These are phyloP conservation scores for Ceratobasidium sp. DNA, from an alignment of 1,284 basidiomycete species.

Conservation along the genomic window DNA sequence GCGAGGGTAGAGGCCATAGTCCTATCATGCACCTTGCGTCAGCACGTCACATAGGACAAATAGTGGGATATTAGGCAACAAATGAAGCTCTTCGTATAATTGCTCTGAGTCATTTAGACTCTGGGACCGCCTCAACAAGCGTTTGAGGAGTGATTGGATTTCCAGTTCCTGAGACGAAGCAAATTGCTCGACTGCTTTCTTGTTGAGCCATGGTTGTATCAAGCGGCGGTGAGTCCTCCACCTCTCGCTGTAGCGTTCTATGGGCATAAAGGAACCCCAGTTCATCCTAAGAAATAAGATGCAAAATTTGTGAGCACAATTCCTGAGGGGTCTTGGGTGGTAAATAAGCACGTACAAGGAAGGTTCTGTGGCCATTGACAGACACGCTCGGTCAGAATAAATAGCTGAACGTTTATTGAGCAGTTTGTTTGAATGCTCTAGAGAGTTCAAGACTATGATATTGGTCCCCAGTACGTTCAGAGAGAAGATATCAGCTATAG, in stretches of 20 bases:
- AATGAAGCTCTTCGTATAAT: neutral
- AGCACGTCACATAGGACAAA: neutral
- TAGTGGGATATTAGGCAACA: neutral
- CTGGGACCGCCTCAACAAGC: neutral
- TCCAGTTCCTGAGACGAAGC: neutral
- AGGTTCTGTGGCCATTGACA: constrained; percentile 7
- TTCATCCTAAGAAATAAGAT: neutral
- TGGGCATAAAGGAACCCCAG: constrained; percentile 7
- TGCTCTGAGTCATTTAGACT: neutral
- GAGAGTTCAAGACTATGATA: constrained; percentile 18
- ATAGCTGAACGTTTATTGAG: constrained; percentile 31
- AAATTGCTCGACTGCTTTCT: neutral
- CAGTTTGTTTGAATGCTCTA: constrained; percentile 6
- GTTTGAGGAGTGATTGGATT: neutral
- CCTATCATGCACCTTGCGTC: neutral
- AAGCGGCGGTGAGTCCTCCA: constrained; percentile 19
- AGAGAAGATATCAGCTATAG: constrained; percentile 22
- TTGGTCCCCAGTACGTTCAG: constrained; percentile 9
- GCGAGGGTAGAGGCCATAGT: neutral
- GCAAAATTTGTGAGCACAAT: neutral
- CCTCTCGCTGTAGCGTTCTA: constrained; percentile 23
- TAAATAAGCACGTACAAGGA: constrained; percentile 12
- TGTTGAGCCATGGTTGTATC: constrained; percentile 12
- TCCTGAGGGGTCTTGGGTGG: neutral
- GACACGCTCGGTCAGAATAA: constrained; percentile 13